Evolutionary conservation across 148 eudicot species (phyloP), one percentile per base, ranked within the genome.

Genomic region (Rhododendron kiyosumense): DNA sequence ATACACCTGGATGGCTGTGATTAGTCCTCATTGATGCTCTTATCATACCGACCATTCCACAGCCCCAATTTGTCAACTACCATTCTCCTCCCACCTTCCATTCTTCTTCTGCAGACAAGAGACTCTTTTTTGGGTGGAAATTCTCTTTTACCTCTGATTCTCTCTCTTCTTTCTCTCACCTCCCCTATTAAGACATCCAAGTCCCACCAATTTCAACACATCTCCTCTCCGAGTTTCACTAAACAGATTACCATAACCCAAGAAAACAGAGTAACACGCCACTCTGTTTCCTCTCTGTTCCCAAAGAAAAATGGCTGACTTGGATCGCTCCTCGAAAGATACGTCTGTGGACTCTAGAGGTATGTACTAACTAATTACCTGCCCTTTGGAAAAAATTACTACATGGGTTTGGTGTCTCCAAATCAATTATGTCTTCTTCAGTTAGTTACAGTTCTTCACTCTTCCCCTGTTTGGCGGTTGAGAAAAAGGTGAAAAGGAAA

Each of bases 271-370:
- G 34, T 17, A 32, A 13, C 22, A 74, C 14, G 45, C 0, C 26
- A 41, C 48, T 77, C 48, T 77, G 26, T 77, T 77, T 41, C 48
- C 15, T 46, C 59, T 75, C n/a, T 41, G 26, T 77, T 77, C 26
- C 48, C 7, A 0, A 2, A 46, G 81, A 79, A 79, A 46, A 3
- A 79, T 79, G 81, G 81, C 81, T 45, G 81, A 79, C 81, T 48
- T 48, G 57, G 81, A 48, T 79, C 57, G 32, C 81, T 79, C 59
- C 18, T 46, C 81, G 30, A 15, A 79, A 79, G 81, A 79, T 48
- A 24, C 81, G n/a, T 79, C 57, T 48, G 57, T 2, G 17, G 81
- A 79, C 57, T 79, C 81, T 4, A 48, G 57, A 79, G 81, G 81
- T 79, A 79, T 48, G 15, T 1, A 7, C 26, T 13, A 24, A 45